Evolutionary conservation across 805 yeast genomes (phyloP), one percentile per base, ranked within the genome.

Genomic region (Tetrapisispora iriomotensis): DNA sequence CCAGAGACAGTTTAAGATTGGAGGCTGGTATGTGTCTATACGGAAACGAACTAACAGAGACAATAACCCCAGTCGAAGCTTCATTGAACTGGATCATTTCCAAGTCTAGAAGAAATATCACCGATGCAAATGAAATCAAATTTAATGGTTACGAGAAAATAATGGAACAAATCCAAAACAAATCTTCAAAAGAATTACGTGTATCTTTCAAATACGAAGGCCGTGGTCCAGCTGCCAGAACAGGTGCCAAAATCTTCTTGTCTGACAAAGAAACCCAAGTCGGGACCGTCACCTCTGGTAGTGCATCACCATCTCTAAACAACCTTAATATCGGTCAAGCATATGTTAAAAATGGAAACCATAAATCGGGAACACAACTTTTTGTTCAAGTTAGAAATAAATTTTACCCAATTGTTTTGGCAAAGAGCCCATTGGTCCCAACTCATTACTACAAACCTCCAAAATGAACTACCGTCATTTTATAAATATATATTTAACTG

Each of bases 11-110:
- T 9, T 70, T 92, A 48, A 76, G 98, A 55, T 67, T 92, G 38
- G 98, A 92, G 66, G 98, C 98, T 4, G 98, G 98, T 24, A 84
- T 92, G 96, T 92, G 98, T 63, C 70, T 92, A 40, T 92, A 92
- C 54, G 98, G 98, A 2, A 82, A 87, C 58, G 98, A 92, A 62
- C 70, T 92, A 52, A 74, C 72, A 45, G 95, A 86, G 50, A 60
- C 65, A 10, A 77, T 74, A 23, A 81, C 95, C 2, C 98, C 98
- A 9, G 76, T 90, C 4, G 94, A 87, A 50, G 94, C 92, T 0
- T 77, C 92, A 0, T 71, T 92, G 48, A 72, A 87, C 36, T 92
- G 98, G 98, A 74, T 87, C 37, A 72, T 92, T 34, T 83, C 94
- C 28, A 86, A 87, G 66, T 56, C 75, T 13, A 78, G 96, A 61